Evolutionary conservation across 768 basidiomycete genomes (phyloP).

Genomic region (Phlegmacium glaucopus): DNA sequence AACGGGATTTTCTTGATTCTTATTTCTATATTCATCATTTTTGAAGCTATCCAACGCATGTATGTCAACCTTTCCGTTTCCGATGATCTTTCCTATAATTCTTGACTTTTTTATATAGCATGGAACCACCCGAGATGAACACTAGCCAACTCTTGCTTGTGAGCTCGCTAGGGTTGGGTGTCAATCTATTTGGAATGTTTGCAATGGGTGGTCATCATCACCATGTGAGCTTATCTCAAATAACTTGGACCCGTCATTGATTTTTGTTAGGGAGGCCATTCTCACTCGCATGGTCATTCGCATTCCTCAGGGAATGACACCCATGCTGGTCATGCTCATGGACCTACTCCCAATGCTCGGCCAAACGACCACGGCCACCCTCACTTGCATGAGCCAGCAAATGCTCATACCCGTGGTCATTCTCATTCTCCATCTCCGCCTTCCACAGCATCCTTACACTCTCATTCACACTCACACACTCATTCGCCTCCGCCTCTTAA

Average conservation of each 20-base stretch:
- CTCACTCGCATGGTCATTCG: constrained; percentile 23
- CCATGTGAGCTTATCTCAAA: constrained; percentile 48
- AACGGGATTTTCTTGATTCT: constrained; percentile 93
- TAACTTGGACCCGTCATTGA: not conserved
- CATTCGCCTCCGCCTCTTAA: constrained; percentile 21
- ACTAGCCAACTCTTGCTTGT: constrained; percentile 89
- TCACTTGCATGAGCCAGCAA: constrained; percentile 1
- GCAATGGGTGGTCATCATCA: constrained; percentile 97
- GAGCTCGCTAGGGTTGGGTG: constrained; percentile 82
- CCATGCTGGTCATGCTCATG: constrained; percentile 33
- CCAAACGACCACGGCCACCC: constrained; percentile 14
- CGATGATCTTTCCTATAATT: not conserved
- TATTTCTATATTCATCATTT: constrained; percentile 97
- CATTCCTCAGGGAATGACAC: constrained; percentile 16
- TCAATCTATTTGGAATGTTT: constrained; percentile 98
- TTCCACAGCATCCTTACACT: constrained; percentile 10
- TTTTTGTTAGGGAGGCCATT: constrained; percentile 50
- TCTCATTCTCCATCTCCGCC: constrained; percentile 18
- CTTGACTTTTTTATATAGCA: constrained; percentile 34
- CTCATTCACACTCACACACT: constrained; percentile 18
- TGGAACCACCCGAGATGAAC: constrained; percentile 98
- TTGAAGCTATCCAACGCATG: constrained; percentile 96
- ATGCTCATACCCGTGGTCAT: constrained; percentile 19
- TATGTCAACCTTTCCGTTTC: constrained; percentile 31
- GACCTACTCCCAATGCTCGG: constrained; percentile 10